phyloP scores from a whole-genome alignment of 306 rosid species.

The Casuarina glauca region DNA sequence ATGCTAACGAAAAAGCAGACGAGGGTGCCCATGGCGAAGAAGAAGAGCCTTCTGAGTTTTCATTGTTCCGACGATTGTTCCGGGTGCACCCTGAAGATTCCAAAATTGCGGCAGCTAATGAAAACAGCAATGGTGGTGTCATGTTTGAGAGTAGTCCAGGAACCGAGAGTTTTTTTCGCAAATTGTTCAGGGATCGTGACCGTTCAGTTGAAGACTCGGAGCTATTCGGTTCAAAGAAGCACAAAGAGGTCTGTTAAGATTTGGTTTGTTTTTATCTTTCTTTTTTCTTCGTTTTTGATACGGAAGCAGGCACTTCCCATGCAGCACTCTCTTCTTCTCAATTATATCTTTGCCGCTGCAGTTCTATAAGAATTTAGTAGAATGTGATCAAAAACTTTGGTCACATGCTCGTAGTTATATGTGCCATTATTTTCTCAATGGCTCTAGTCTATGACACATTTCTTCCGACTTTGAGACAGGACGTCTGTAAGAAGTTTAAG shows the following conservation, averaged over 20 bases:
- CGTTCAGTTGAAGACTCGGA: conserved; percentile 90
- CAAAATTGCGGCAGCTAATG: conserved; percentile 56
- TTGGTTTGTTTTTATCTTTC: conserved; percentile 23
- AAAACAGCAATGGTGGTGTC: conserved; percentile 42
- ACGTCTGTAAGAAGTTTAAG: neutral
- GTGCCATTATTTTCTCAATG: neutral
- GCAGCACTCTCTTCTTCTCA: neutral
- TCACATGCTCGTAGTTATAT: neutral
- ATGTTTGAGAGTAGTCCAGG: conserved; percentile 83
- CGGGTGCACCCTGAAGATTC: conserved; percentile 92
- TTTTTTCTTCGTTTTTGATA: neutral
- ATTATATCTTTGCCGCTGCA: neutral
- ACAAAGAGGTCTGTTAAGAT: conserved; percentile 65
- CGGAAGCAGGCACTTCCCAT: neutral
- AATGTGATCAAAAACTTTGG: neutral
- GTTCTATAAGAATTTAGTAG: neutral
- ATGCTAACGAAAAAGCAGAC: conserved; percentile 58
- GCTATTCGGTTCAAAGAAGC: conserved; percentile 73
- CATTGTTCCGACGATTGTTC: conserved; percentile 73
- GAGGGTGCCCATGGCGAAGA: conserved; percentile 71
- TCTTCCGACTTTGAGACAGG: neutral
- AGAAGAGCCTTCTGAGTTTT: conserved; percentile 77
- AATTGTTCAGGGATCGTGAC: conserved; percentile 83
- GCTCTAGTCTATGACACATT: conserved; percentile 4
- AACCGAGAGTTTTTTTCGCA: conserved; percentile 83